Evolutionary conservation across 139 green algal species (phyloP), one percentile per base, ranked within the genome.

Genomic region (Coelastrella sp.): DNA sequence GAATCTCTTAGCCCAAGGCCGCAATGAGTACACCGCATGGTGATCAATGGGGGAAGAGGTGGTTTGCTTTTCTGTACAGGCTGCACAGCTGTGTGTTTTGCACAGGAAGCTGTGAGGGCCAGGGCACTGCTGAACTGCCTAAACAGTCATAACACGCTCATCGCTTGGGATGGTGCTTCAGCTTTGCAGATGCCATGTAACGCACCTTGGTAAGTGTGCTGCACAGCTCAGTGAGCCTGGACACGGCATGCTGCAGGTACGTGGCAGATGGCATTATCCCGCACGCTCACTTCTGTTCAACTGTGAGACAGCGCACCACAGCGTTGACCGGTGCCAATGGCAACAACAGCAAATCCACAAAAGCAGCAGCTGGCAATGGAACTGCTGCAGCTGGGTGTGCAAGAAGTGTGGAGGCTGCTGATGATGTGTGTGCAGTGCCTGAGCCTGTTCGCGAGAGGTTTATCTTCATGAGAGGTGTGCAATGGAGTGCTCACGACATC

Each of bases 391-490:
- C 56, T 49, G 35, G 35, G 35, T 49, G 35, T 49, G 35, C 35
- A 49, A 49, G 35, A 1, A 15, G 6, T 24, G 24, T 9, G 15
- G 10, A 8, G 35, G 25, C 24, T 17, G 9, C 11, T 20, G 10
- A 8, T 83, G 72, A 63, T 76, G 24, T 59, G 65, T 78, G 70
- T 57, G 22, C 49, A 19, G 82, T 85, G 49, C 56, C 49, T 49
- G 61, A 25, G 20, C 79, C 27, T 17, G 60, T 20, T 27, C 87
- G 89, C 10, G 85, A 89, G n/a, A 78, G 92, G 9, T 94, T 94
- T 61, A 72, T 96, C 20, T 94, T 96, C 65, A n/a, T 95, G 19
- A 87, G 93, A 1, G 94, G 94, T 0, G 94, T 95, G 66, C 89
- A 91, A 56, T 96, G 94, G 94, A 57, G 59, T 5, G 91, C 91